Evolutionary conservation across 805 yeast genomes (phyloP).

Genomic region (Lachancea mirantina): DNA sequence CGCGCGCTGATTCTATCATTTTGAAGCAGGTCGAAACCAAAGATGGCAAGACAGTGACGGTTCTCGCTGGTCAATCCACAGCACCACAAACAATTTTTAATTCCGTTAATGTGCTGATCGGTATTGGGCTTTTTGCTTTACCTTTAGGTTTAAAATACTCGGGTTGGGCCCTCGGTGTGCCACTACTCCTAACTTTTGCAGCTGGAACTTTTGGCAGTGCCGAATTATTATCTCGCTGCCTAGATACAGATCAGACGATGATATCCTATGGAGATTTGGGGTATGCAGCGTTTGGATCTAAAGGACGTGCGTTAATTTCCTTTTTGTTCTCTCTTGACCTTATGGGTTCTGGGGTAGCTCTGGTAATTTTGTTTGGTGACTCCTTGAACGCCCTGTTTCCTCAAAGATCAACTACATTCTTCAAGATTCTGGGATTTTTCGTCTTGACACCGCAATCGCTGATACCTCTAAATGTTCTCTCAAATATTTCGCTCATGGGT

Average conservation of each 20-base stretch:
- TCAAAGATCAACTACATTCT: conserved; percentile 41
- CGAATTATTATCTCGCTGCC: conserved; percentile 58
- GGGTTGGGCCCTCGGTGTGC: conserved; percentile 65
- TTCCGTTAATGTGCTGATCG: conserved; percentile 68
- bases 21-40: conserved; percentile 59
- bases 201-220: conserved; percentile 71
- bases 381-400: conserved; percentile 68
- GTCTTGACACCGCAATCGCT: conserved; percentile 77
- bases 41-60: conserved; percentile 63
- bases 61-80: conserved; percentile 76
- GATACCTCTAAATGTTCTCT: conserved; percentile 65
- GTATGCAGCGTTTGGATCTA: conserved; percentile 73
- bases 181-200: conserved; percentile 55
- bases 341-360: conserved; percentile 73
- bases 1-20: conserved; percentile 41
- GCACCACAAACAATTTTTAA: conserved; percentile 72
- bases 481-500: conserved; percentile 63
- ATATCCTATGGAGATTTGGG: conserved; percentile 88
- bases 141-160: conserved; percentile 63
- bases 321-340: conserved; percentile 69
- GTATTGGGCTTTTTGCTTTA: conserved; percentile 66
- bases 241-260: conserved; percentile 73
- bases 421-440: conserved; percentile 62
- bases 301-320: conserved; percentile 68
- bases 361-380: conserved; percentile 78